Conservation (phyloP, 805 yeast species). For the Scheffersomyces stipitis region DNA sequence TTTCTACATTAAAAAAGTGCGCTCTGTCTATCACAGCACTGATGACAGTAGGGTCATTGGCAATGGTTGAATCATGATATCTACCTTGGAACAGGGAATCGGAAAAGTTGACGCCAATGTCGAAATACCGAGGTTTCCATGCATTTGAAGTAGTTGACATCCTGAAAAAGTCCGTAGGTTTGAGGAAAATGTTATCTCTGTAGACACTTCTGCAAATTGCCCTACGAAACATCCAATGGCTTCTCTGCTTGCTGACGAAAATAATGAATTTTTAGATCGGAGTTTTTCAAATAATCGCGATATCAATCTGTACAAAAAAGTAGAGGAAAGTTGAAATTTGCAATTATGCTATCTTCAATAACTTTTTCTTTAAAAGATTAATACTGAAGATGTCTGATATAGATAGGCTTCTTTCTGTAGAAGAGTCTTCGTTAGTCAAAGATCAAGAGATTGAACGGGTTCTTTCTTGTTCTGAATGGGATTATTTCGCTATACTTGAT, state of each 20-base stretch:
- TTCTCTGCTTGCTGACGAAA: no score
- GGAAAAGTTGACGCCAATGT: conserved; percentile 70
- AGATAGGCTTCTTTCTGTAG: conserved; percentile 2
- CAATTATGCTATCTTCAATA: no score
- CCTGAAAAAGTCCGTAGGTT: no score
- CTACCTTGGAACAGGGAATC: conserved; percentile 85
- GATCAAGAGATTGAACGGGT: conserved; percentile 60
- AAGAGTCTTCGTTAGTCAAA: conserved; percentile 29
- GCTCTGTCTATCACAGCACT: conserved; percentile 68
- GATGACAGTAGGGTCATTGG: conserved; percentile 67
- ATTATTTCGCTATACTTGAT: conserved; percentile 56
- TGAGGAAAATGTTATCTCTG: no score
- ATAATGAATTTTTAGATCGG: no score
- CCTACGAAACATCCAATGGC: no score
- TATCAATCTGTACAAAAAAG: no score
- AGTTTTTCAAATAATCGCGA: no score
- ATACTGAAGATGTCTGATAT: background rate
- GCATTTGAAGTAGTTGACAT: conserved; percentile 1
- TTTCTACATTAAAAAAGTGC: conserved; percentile 57
- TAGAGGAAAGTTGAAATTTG: no score
- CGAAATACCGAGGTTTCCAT: conserved; percentile 46
- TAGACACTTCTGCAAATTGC: no score
- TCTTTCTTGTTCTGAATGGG: conserved; percentile 46
- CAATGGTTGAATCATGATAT: conserved; percentile 59
- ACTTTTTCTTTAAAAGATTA: no score